These are phyloP conservation scores for Aspergillus glaucus DNA, from an alignment of 2,329 filamentous ascomycete genomes.

Conservation along the genomic window DNA sequence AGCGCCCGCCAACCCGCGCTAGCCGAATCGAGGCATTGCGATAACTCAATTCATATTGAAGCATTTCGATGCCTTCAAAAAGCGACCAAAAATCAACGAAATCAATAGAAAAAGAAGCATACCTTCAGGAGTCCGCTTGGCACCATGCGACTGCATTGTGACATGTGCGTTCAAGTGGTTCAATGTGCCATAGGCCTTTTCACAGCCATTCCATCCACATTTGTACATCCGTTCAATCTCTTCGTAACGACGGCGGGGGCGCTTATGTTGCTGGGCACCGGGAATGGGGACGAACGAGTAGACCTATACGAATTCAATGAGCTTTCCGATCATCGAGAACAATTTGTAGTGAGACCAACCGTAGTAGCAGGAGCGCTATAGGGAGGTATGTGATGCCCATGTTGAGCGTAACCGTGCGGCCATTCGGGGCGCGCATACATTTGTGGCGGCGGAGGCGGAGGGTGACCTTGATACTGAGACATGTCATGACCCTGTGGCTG, in stretches of 20 bases:
- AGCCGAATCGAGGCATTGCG: slow-evolving; percentile 35
- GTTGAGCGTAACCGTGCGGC: slow-evolving; percentile 41
- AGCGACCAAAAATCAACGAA: slow-evolving; percentile 1
- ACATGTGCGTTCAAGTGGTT: slow-evolving; percentile 98
- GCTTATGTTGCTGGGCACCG: slow-evolving; percentile 93
- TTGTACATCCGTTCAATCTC: slow-evolving; percentile 99
- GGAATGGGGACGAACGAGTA: slow-evolving; percentile 98
- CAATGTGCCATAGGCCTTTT: slow-evolving; percentile 95
- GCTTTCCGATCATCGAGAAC: slow-evolving; percentile 2
- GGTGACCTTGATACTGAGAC: slow-evolving; percentile 58
- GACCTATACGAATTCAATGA: slow-evolving; percentile 54
- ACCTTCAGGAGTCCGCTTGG: slow-evolving; percentile 97
- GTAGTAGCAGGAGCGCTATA: slow-evolving; percentile 51
- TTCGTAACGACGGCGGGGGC: slow-evolving; percentile 86
- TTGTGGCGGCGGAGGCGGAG: slow-evolving; percentile 39
- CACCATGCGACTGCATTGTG: slow-evolving; percentile 95
- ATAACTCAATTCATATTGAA: slow-evolving; percentile 11
- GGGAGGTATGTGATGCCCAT: slow-evolving; percentile 44
- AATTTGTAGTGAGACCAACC: slow-evolving; percentile 45
- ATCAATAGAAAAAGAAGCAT: slow-evolving; percentile 35
- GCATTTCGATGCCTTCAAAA: slow-evolving; percentile 1
- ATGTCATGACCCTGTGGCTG: slow-evolving; percentile 76
- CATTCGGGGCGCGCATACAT: slow-evolving; percentile 45
- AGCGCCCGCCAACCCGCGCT: slow-evolving; percentile 33
- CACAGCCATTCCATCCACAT: slow-evolving; percentile 95